Evolutionary conservation across 2,329 filamentous ascomycete genomes (phyloP).

Genomic region (Septoria petroselini): DNA sequence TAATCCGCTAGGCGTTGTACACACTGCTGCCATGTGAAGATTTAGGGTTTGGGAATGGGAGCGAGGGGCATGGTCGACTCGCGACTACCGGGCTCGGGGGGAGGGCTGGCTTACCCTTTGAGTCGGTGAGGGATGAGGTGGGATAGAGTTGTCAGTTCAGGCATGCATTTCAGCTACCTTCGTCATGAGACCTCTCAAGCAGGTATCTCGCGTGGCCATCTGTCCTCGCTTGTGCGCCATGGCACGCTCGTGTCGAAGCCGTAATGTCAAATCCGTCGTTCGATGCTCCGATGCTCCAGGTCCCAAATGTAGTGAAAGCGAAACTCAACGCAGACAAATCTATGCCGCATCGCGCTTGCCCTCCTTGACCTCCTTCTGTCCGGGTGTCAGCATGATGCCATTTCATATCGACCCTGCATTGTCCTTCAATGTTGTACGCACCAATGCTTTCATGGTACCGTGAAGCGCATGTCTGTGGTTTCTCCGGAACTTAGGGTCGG

Average conservation of each 20-base stretch:
- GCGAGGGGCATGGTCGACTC: neutral
- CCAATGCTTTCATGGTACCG: slow-evolving; percentile 96
- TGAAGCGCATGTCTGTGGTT: slow-evolving; percentile 99
- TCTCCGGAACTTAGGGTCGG: slow-evolving; percentile 99
- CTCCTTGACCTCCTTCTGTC: slow-evolving; percentile 94
- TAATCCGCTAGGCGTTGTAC: slow-evolving; percentile 62
- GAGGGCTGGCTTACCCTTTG: no score
- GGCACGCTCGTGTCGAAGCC: slow-evolving; percentile 19
- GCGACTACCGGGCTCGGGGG: no score
- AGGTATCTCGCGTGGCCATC: slow-evolving; percentile 13
- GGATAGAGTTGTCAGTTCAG: slow-evolving; percentile 18
- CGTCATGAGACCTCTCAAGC: slow-evolving; percentile 8
- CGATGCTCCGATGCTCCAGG: slow-evolving; percentile 24
- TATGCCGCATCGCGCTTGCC: slow-evolving; percentile 88
- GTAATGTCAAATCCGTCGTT: slow-evolving; percentile 18
- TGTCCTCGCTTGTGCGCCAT: slow-evolving; percentile 19
- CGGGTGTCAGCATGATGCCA: slow-evolving; percentile 30
- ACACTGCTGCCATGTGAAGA: slow-evolving; percentile 60
- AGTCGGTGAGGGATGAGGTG: no score
- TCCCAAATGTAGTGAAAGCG: slow-evolving; percentile 13
- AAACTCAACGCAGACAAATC: slow-evolving; percentile 35
- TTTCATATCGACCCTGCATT: neutral
- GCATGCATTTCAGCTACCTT: slow-evolving; percentile 29
- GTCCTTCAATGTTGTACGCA: slow-evolving; percentile 51
- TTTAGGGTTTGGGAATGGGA: slow-evolving; percentile 2